Evolutionary conservation across 2,329 filamentous ascomycete genomes (phyloP).

Genomic region (Ascochyta pisi): DNA sequence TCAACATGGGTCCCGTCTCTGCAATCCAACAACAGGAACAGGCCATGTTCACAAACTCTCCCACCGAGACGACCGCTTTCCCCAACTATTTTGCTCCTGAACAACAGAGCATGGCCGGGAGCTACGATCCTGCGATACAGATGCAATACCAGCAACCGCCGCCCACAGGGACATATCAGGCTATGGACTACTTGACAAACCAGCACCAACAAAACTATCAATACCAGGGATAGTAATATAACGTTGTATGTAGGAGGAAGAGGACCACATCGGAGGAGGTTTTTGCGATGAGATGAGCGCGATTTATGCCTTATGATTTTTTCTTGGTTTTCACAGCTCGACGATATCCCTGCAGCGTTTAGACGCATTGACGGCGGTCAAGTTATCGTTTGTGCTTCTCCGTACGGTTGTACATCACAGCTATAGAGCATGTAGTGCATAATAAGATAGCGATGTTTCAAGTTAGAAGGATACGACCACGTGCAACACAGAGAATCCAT

Average conservation of each 20-base stretch:
- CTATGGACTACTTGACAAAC: constrained; percentile 42
- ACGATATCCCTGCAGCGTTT: constrained; percentile 14
- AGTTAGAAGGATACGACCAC: background rate
- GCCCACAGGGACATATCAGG: constrained; percentile 33
- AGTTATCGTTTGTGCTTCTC: constrained; percentile 8
- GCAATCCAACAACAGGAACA: constrained; percentile 40
- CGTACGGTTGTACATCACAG: constrained; percentile 2
- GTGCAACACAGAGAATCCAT: background rate
- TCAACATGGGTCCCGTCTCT: constrained; percentile 35
- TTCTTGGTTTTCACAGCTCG: background rate
- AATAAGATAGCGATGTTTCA: constrained; percentile 1
- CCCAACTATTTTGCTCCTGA: constrained; percentile 43
- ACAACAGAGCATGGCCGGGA: constrained; percentile 36
- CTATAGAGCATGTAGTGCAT: constrained; percentile 1
- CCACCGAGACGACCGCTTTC: constrained; percentile 44
- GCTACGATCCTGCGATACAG: constrained; percentile 34
- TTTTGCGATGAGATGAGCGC: background rate
- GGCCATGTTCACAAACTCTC: constrained; percentile 45
- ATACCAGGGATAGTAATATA: constrained; percentile 20
- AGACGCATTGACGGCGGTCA: constrained; percentile 17
- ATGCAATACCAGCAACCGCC: constrained; percentile 40
- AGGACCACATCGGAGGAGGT: background rate
- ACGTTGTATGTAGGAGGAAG: too few species aligned
- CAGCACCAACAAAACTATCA: constrained; percentile 40
- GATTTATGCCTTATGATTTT: constrained; percentile 5